Base-by-base conservation (phyloP, 2,329 filamentous ascomycete genomes). In the Colletotrichum navitas region DNA sequence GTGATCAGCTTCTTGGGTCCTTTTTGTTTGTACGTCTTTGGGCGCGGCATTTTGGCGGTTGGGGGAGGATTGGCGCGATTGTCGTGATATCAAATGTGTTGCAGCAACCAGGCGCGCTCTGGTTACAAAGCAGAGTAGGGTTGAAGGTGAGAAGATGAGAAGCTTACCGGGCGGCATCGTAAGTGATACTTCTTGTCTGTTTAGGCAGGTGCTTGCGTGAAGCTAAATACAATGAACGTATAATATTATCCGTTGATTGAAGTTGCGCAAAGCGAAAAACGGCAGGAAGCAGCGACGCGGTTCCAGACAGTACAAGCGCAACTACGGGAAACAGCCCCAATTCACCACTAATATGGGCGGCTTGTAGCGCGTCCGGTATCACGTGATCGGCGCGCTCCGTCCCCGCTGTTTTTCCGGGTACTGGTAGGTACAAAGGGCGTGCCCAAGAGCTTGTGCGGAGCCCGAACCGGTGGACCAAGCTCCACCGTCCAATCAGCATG, bases 161-260 rank as follows among this genome's bases (percentile, higher is more conserved):
- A 56, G 45, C 73, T 68, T 71, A 74, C 73, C 73, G 0, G 73
- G 73, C 63, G 73, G 73, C 73, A 74, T 74, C 36, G 49, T n/a
- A 18, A n/a, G 26, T 8, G 3, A 8, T n/a, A 5, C 7, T 3
- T 29, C 47, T 39, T 14, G 5, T n/a, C 39, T 14, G 5, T 5
- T 5, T 39, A 43, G 41, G 34, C 34, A 61, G 36, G 29, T 59
- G 26, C 16, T 29, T 55, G 24, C 14, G 4, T n/a, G 36, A 39
- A 32, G 7, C 59, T 21, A 11, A 2, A 11, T 41, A 16, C 2
- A 41, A 39, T 1, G 7, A 16, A n/a, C n/a, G n/a, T n/a, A 11
- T 16, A 3, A 34, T 32, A 16, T 32, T 18, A 41, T 18, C 32
- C 14, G n/a, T 29, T 58, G 49, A 54, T 6, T n/a, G n/a, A 32